Conservation (phyloP, 225 moss, liverwort and hornwort genomes). For the Pseudisothecium myosuroides region DNA sequence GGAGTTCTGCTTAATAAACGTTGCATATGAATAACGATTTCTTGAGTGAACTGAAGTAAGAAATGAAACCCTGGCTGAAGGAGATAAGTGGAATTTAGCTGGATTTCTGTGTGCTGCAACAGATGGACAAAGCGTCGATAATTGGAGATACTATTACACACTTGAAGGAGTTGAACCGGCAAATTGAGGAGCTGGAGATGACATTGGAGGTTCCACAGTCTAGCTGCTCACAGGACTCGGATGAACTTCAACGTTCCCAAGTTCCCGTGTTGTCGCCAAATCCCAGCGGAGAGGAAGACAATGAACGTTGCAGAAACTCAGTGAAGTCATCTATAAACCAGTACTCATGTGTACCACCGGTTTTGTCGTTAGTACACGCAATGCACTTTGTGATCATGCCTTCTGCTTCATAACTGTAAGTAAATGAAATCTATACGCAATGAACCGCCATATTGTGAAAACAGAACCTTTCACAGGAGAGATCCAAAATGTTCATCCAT, state of each 20-base stretch:
- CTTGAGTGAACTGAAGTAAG: neutral
- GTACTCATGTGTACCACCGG: neutral
- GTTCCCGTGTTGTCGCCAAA: neutral
- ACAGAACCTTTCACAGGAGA: neutral
- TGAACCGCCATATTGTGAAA: neutral
- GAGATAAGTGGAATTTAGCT: neutral
- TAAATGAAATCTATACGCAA: neutral
- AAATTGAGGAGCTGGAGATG: conserved; percentile 31
- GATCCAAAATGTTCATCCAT: neutral
- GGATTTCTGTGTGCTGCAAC: neutral
- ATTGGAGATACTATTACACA: conserved; percentile 42
- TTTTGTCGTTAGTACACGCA: neutral
- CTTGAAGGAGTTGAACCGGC: conserved; percentile 29
- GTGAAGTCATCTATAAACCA: neutral
- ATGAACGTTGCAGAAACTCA: neutral
- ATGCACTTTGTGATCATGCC: neutral
- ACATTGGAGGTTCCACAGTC: neutral
- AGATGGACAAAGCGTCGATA: conserved; percentile 61
- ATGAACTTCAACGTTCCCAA: neutral
- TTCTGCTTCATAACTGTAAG: neutral
- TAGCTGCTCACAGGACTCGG: neutral
- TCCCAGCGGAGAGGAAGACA: neutral
- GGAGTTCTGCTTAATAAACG: neutral
- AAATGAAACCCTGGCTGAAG: neutral
- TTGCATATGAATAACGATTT: neutral